These are phyloP conservation scores for Trichoderma sp. DNA, from an alignment of 2,329 filamentous ascomycete species.

Conservation along the genomic window DNA sequence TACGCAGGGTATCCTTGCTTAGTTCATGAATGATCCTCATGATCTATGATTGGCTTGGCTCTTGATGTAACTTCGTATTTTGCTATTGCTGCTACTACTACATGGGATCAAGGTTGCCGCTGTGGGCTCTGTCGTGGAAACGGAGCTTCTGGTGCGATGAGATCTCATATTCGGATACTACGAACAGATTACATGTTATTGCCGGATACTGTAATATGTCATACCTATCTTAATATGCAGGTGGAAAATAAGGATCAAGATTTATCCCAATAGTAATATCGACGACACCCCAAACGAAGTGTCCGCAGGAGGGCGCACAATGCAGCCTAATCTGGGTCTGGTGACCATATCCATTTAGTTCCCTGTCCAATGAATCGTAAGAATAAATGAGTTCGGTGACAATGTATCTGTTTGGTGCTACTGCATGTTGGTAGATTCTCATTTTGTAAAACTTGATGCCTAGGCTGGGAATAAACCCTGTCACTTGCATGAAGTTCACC, in stretches of 20 bases:
- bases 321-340: background rate
- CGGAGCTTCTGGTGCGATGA: background rate
- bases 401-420: background rate
- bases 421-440: background rate
- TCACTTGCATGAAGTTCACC: background rate
- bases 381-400: background rate
- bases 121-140: background rate
- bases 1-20: background rate
- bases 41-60: background rate
- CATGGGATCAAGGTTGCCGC: background rate
- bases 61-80: background rate
- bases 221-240: background rate
- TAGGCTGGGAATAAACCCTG: background rate
- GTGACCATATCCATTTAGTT: fast-evolving
- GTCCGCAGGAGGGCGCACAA: background rate
- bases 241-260: background rate
- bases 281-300: background rate
- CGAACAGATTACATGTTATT: background rate
- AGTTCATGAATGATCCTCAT: background rate
- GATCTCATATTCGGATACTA: background rate
- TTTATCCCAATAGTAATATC: background rate
- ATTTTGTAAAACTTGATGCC: background rate
- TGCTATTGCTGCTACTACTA: too few relatives aligned
- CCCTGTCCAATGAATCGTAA: background rate
- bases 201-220: background rate